phyloP scores from a whole-genome alignment of 2,329 filamentous ascomycete species.

The Hypoxylon sp. region DNA sequence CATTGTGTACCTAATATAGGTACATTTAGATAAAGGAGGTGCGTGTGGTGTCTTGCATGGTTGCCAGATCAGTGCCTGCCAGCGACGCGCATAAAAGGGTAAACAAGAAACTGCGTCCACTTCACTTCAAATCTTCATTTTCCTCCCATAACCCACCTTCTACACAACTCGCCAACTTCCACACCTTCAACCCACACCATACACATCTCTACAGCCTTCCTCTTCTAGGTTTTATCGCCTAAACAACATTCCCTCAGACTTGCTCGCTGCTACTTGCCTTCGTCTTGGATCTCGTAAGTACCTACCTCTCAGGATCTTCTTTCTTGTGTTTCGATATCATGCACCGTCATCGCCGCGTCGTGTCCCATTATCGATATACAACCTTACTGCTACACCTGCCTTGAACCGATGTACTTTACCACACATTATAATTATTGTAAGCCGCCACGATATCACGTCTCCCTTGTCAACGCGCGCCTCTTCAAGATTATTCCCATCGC shows the following conservation, averaged over 20 bases:
- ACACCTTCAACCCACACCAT: not conserved
- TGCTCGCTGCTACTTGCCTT: not conserved
- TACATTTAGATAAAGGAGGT: too few species aligned
- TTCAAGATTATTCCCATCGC: not conserved
- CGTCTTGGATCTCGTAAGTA: conserved; percentile 2
- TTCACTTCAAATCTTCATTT: too few species aligned
- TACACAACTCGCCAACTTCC: not conserved
- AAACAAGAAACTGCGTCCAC: too few species aligned
- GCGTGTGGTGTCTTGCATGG: too few species aligned
- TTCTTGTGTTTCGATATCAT: not conserved
- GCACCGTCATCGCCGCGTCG: not conserved
- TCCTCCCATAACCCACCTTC: not conserved
- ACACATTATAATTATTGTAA: not conserved
- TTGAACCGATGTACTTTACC: not conserved
- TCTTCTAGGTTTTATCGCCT: too few species aligned
- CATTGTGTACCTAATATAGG: too few species aligned
- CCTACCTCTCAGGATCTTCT: not conserved
- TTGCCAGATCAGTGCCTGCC: too few species aligned
- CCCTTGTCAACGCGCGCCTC: not conserved
- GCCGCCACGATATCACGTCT: not conserved
- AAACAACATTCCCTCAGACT: not conserved
- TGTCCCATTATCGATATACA: not conserved
- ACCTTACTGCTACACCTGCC: too few species aligned
- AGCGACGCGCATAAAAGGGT: too few species aligned
- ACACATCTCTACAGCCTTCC: too few species aligned